Base-by-base conservation (phyloP, 2,329 filamentous ascomycete species). In the Neonectria sp. region DNA sequence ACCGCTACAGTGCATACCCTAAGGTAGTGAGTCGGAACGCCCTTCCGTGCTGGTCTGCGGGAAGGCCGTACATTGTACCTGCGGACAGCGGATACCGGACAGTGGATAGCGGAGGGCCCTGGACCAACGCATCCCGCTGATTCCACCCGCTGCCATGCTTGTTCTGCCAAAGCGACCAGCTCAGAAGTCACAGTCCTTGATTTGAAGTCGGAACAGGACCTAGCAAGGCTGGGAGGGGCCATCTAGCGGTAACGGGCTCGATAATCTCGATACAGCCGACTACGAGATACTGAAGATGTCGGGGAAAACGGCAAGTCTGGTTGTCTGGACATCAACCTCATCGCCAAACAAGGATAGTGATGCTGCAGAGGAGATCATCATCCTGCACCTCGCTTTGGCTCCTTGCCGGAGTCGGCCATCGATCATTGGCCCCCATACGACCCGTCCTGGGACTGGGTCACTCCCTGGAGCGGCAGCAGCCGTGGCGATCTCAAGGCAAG, bases 281-380 rank as follows among this genome's bases (percentile, higher is more conserved):
- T 43, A 37, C 40, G n/a, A 25, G 51, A 49, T 7, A 15, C 40
- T 62, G 33, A 31, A 62, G 45, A 55, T 46, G 56, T 56, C n/a
- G 53, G 45, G 60, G 43, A 40, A 43, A 52, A 43, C 52, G 45
- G 60, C 33, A 56, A 51, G 43, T 46, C 31, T 37, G 33, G 61
- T 55, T 43, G 57, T 35, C 56, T 27, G 33, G 61, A 60, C 51
- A 60, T 35, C 55, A 61, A 59, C 29, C 48, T 60, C 43, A 40
- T 55, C 68, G 64, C 66, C 63, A 56, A 67, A 40, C 67, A 67
- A 72, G 63, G 68, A 21, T 72, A 55, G 48, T 40, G 61, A 63
- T 60, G 67, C 71, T 71, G 71, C 69, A 71, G 56, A 63, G 64
- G 63, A 67, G 71, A 72, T 75, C 71, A 72, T 75, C 71, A 66